Evolutionary conservation across 805 yeast species (phyloP), one percentile per base, ranked within the genome.

Genomic region (Metschnikowia gelsemii): DNA sequence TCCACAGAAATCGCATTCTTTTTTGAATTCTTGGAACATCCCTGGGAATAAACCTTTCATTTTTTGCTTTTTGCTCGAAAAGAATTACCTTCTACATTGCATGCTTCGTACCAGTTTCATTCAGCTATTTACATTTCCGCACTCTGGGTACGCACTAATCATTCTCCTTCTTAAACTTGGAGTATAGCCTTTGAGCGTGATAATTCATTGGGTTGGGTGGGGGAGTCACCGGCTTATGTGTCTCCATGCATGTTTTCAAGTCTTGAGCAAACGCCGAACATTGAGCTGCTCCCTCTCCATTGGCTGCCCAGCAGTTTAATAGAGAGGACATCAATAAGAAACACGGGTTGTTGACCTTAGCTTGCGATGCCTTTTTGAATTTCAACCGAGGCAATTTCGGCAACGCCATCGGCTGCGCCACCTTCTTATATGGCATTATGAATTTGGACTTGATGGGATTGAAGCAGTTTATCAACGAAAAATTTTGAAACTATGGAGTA

Each of bases 301-400:
- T 86, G 18, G 96, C 86, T 2, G 96, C 95, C 98, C 98, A 90
- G 68, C 98, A 90, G 72, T 85, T 87, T 53, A 90, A 70, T 61
- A 90, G 73, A 35, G 87, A 82, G 1, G 93, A 82, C 90, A 90
- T 86, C 49, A 84, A 67, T 42, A 87, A 88, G 46, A 80, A 63
- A 63, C 96, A 89, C 43, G 87, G 80, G 52, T 83, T 81, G 34
- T 86, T 76, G 43, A 73, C 62, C 51, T 78, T 79, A 37, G 74
- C 72, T 22, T 75, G 67, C 3, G 77, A 69, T 12, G 88, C 80
- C 52, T 78, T 80, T 59, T 82, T 82, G 44, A 83, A 84, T 61
- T 80, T 77, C 38, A 87, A 72, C 57, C 82, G 74, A 29, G 88
- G 90, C 47, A 87, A 73, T 16, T 89, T 87, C 19, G 95, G 95